These are phyloP conservation scores for Lactarius akahatsu DNA, from an alignment of 768 basidiomycete species.

Conservation along the genomic window DNA sequence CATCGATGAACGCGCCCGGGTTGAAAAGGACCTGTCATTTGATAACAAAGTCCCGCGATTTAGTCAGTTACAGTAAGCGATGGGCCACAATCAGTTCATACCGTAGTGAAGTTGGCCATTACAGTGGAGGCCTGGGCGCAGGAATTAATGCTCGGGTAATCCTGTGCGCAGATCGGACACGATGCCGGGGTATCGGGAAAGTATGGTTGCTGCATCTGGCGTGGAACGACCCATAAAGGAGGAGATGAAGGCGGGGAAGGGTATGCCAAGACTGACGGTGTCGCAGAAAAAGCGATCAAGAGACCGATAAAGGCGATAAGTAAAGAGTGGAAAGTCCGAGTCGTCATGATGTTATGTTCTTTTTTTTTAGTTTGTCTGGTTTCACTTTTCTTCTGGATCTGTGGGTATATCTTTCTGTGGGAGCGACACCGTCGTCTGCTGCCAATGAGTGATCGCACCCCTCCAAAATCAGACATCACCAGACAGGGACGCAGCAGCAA, in stretches of 20 bases:
- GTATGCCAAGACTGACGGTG: constrained; percentile 10
- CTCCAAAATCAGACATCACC: neutral
- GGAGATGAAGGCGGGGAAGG: neutral
- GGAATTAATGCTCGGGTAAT: constrained; percentile 53
- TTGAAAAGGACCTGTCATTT: constrained; percentile 57
- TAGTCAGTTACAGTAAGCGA: neutral
- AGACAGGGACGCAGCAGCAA: neutral
- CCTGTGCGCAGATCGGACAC: constrained; percentile 55
- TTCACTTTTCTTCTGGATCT: neutral
- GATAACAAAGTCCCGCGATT: neutral
- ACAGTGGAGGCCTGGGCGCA: constrained; percentile 59
- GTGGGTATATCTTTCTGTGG: neutral
- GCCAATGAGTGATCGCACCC: neutral
- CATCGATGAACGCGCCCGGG: constrained; percentile 58
- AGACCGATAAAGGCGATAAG: constrained; percentile 9
- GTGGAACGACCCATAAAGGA: neutral
- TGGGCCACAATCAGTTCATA: constrained; percentile 29
- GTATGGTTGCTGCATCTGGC: constrained; percentile 36
- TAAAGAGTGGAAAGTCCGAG: constrained; percentile 13
- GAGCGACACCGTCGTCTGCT: constrained; percentile 8
- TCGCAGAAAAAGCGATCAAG: neutral
- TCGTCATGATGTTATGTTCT: constrained; percentile 1
- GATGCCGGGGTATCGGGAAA: constrained; percentile 58
- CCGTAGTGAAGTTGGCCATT: constrained; percentile 54
- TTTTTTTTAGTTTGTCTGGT: neutral